A percentile compares a stretch with the other conserved stretches of the same genome.
Evolutionary conservation across 441 rosid species (phyloP).

Genomic region (Bruguiera hainesii): DNA sequence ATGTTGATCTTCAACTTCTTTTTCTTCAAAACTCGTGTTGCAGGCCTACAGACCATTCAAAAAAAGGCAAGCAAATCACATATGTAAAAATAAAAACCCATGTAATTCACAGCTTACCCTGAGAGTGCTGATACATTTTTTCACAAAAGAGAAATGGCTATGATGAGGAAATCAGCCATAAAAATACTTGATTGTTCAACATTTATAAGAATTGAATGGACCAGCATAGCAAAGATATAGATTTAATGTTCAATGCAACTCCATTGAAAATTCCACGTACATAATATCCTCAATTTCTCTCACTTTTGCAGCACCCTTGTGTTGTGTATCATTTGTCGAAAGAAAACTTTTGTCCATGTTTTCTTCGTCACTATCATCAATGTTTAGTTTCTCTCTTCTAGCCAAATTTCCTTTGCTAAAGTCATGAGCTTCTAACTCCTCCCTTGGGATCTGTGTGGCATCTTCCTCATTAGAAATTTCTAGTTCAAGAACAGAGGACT

Average conservation of each 20-base stretch:
- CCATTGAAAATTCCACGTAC: conserved; percentile 35
- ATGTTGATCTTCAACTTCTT: conserved; percentile 82
- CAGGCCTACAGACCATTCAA: conserved; percentile 36
- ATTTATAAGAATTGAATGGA: not conserved
- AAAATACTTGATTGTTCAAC: not conserved
- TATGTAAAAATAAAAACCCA: not conserved
- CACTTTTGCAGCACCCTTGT: conserved; percentile 35
- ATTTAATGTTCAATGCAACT: too few relatives aligned
- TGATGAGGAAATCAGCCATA: not conserved
- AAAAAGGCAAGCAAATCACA: conserved; percentile 8
- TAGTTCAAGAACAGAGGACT: conserved; percentile 33
- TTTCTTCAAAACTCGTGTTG: conserved; percentile 67
- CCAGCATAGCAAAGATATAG: too few relatives aligned
- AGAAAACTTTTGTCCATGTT: conserved; percentile 29
- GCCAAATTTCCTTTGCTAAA: conserved; percentile 26
- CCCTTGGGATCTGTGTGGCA: conserved; percentile 24
- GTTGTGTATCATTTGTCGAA: conserved; percentile 31
- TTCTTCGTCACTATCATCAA: conserved; percentile 25
- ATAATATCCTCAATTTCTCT: conserved; percentile 33
- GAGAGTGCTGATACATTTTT: not conserved
- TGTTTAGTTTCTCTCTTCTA: conserved; percentile 12
- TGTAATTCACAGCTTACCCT: not conserved
- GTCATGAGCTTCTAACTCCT: conserved; percentile 35
- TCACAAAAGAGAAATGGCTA: not conserved
- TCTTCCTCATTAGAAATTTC: conserved; percentile 30